Evolutionary conservation across 148 eudicot genomes (phyloP).

Genomic region (Gaultheria prostrata): DNA sequence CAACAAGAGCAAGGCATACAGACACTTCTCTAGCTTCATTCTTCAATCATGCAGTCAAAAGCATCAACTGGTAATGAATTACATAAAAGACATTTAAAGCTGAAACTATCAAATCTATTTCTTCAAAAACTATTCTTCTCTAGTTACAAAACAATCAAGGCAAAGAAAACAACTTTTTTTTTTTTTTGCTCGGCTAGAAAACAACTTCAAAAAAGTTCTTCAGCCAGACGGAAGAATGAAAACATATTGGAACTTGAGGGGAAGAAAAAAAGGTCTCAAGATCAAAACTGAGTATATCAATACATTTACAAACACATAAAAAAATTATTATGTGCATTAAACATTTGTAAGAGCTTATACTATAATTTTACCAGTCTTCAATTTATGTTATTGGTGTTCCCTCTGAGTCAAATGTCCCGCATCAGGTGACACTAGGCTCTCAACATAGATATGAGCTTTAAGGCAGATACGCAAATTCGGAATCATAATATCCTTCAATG

Average conservation of each 20-base stretch:
- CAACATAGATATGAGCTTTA: constrained; percentile 26
- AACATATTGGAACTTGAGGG: neutral
- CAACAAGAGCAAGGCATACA: too few species aligned
- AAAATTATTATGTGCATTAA: neutral
- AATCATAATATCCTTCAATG: constrained; percentile 10
- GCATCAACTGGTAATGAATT: too few species aligned
- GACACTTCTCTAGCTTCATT: too few species aligned
- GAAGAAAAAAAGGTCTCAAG: neutral
- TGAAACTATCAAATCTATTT: too few species aligned
- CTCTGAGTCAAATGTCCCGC: neutral
- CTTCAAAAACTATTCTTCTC: neutral
- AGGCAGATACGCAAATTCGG: constrained; percentile 14
- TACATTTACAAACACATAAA: neutral
- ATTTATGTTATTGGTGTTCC: neutral
- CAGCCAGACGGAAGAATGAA: neutral
- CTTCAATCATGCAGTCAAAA: too few species aligned
- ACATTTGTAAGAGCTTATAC: neutral
- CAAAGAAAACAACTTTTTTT: neutral
- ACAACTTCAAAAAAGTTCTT: too few species aligned
- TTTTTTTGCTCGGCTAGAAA: too few species aligned
- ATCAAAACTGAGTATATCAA: neutral
- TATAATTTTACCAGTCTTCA: neutral
- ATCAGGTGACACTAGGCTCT: constrained; percentile 30
- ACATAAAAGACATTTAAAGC: neutral
- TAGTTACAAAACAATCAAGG: neutral